These are phyloP conservation scores for Gnomoniopsis sp. DNA, from an alignment of 2,329 filamentous ascomycete species.

Conservation along the genomic window DNA sequence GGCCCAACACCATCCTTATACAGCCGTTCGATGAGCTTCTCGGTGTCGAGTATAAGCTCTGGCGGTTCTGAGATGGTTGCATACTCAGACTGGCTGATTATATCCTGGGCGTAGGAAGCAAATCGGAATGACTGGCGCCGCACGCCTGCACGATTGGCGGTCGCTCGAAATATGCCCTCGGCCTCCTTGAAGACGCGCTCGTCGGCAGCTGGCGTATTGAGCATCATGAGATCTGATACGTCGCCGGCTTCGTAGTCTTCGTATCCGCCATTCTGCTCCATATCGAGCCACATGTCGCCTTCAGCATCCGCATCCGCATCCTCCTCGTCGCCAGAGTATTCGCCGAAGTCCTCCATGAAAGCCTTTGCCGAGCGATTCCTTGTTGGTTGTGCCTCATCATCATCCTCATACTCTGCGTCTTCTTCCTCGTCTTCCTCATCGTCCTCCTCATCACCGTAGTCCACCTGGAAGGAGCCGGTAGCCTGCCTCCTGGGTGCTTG, in stretches of 20 bases:
- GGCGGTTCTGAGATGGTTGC: constrained; percentile 66
- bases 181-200: constrained; percentile 52
- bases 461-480: constrained; percentile 28
- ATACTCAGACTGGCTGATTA: constrained; percentile 57
- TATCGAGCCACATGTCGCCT: constrained; percentile 48
- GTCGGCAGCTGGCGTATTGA: constrained; percentile 53
- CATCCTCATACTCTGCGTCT: constrained; percentile 34
- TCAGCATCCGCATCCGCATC: constrained; percentile 35
- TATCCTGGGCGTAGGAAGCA: constrained; percentile 66
- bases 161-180: constrained; percentile 53
- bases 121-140: constrained; percentile 58
- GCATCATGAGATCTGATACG: constrained; percentile 51
- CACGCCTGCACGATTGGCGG: constrained; percentile 41
- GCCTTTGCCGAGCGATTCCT: constrained; percentile 28
- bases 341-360: constrained; percentile 24
- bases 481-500: constrained; percentile 27
- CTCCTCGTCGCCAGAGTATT: constrained; percentile 19
- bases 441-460: constrained; percentile 36
- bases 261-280: constrained; percentile 38
- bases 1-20: constrained; percentile 60
- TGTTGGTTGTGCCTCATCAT: constrained; percentile 21
- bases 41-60: constrained; percentile 70
- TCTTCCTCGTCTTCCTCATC: constrained; percentile 34
- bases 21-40: constrained; percentile 63
- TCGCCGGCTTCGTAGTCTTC: constrained; percentile 37